Evolutionary conservation across 2,329 filamentous ascomycete genomes (phyloP).

Genomic region (Sclerotinia spermophila): DNA sequence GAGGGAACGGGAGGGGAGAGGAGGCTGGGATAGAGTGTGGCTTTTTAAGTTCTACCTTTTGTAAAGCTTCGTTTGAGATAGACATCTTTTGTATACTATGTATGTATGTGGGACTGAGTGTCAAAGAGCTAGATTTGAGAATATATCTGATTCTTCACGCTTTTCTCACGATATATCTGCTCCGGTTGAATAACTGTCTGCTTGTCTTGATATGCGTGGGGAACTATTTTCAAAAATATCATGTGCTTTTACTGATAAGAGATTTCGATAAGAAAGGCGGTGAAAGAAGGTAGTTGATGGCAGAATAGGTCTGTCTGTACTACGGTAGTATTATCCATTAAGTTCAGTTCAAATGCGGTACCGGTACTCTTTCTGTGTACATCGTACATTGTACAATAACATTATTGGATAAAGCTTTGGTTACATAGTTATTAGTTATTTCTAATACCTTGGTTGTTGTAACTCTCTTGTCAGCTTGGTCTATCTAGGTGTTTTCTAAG

Average conservation of each 20-base stretch:
- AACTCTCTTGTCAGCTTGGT: not conserved
- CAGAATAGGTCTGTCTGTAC: not conserved
- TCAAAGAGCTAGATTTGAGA: not conserved
- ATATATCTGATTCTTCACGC: not conserved
- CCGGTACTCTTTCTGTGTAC: too few species aligned
- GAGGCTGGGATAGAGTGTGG: not conserved
- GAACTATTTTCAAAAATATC: slow-evolving; percentile 1
- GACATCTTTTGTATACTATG: slow-evolving; percentile 59
- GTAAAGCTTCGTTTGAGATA: slow-evolving; percentile 87
- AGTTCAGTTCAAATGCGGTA: too few species aligned
- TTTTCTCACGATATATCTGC: not conserved
- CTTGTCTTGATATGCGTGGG: not conserved
- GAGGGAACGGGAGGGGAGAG: not conserved
- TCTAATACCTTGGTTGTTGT: not conserved
- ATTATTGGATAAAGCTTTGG: not conserved
- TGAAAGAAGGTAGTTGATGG: not conserved
- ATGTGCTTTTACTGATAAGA: slow-evolving; percentile 18
- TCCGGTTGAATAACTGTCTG: slow-evolving; percentile 1
- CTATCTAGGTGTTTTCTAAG: not conserved
- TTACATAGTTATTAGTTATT: too few species aligned
- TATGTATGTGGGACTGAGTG: not conserved
- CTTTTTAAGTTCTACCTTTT: slow-evolving; percentile 62
- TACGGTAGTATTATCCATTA: too few species aligned
- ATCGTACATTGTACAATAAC: too few species aligned
- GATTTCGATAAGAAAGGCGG: not conserved